Base-by-base conservation (phyloP, 139 green algal species). In the Coelastrella sp. region DNA sequence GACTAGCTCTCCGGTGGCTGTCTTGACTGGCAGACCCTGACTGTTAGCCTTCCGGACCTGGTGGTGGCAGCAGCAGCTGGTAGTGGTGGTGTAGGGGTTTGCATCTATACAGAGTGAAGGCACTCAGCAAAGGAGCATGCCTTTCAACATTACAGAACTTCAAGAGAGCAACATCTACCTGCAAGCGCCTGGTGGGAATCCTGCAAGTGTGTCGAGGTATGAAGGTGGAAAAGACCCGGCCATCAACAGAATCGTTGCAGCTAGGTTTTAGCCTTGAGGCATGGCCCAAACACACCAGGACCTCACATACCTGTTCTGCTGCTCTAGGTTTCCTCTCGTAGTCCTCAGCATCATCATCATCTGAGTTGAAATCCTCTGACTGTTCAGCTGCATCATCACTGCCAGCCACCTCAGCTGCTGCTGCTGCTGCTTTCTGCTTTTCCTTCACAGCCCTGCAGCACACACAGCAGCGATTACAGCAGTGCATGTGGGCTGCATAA, bases 11-110 rank as follows among this genome's bases (percentile, higher is more conserved):
- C 95, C 95, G 7, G 92, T 85, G 8, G 91, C 24, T 4, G 93
- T 94, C 74, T 97, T 97, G 58, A 96, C 70, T 20, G 95, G 95
- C 49, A 97, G 93, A 8, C 84, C 88, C 9, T 61, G 24, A 24
- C 0, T 61, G n/a, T 20, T 90, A 27, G 82, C 84, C n/a, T 84
- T 87, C 7, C 24, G 68, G 7, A 76, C 68, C 68, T 76, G 63
- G 12, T 22, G 68, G 24, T 49, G 35, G 35, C 35, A 49, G 35
- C 35, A 49, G 35, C 35, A 49, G 35, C 35, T 49, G 35, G 35
- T 49, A 49, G 35, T 49, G 35, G 35, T 49, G 3, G 35, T 49
- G 35, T 49, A 49, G 35, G 35, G 35, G 35, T 3, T 49, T 49
- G 35, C 35, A 1, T 49, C 35, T 49, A 20, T 20, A 20, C 66